Base-by-base conservation (phyloP, 129 eudicot genomes). In the Mikania micrantha region DNA sequence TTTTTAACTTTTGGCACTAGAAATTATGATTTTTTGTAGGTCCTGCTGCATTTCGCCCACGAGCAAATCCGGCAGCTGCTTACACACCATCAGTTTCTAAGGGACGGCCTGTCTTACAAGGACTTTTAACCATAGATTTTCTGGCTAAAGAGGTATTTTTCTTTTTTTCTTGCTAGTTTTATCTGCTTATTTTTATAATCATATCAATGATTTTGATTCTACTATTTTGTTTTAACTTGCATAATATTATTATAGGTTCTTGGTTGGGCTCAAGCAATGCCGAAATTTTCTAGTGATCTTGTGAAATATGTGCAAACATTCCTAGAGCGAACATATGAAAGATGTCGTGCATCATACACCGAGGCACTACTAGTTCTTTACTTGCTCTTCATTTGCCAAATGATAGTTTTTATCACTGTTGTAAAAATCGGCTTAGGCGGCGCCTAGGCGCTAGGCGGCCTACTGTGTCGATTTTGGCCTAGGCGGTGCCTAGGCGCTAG, bases 241-340 rank as follows among this genome's bases (percentile, higher is more conserved):
- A 49, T 39, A 36, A 28, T 67, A 32, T 53, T 61, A 31, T 16
- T 53, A 34, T 64, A 93, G 99, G 97, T 94, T 50, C 90, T 94
- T 81, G 90, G 97, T 12, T 94, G 99, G 99, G 99, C 97, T 52
- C 99, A 94, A 73, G 88, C 97, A 78, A 90, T 94, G 99, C 99
- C 99, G 12, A 94, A 94, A 45, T 94, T 89, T 81, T 82, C 99
- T 73, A 80, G 85, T 73, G 99, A 89, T 41, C 95, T 94, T 70
- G 86, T 89, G 78, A 87, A 85, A 48, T 78, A 89, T 29, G 99
- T 94, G 70, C 97, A 90, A 57, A 89, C 97, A 66, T 90, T 94
- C 64, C 95, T 94, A 15, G 99, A 94, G 78, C 80, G 99, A 70
- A 77, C 97, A 64, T 94, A 94, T 36, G 99, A 94, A 87, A 94